Conservation (phyloP, 2,329 filamentous ascomycete species). For the Talaromyces sp. region DNA sequence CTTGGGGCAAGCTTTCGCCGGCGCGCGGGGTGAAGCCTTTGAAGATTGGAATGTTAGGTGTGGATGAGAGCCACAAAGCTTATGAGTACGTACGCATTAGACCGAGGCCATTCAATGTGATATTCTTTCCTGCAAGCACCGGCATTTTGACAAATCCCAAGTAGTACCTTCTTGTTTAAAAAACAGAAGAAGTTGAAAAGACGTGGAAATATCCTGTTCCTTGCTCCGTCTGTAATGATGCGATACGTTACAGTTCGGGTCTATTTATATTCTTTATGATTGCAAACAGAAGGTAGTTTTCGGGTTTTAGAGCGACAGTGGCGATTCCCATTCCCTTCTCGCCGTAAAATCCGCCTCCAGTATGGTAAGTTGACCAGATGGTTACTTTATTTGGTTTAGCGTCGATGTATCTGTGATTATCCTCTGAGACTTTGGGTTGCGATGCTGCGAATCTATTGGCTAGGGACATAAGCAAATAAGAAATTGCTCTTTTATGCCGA, state of each 20-base stretch:
- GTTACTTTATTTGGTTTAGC: background rate
- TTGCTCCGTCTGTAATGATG: background rate
- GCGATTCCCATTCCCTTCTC: background rate
- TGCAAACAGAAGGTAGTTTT: background rate
- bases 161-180: too few species aligned
- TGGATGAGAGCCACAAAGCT: background rate
- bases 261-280: background rate
- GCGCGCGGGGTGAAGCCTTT: constrained; percentile 23
- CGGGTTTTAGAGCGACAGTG: background rate
- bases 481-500: background rate
- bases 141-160: background rate
- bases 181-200: background rate
- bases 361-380: background rate
- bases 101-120: constrained; percentile 19
- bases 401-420: background rate
- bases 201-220: background rate
- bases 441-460: background rate
- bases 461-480: background rate
- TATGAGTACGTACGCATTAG: constrained; percentile 16
- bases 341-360: background rate
- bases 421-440: too few species aligned
- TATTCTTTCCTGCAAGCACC: constrained; percentile 17
- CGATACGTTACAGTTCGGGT: background rate
- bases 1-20: constrained; percentile 12
- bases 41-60: too few species aligned